Percentiles rank a stretch among this genome's conserved stretches.
Conservation (phyloP, 23 red algal genomes). For the Gracilariopsis chorda region DNA sequence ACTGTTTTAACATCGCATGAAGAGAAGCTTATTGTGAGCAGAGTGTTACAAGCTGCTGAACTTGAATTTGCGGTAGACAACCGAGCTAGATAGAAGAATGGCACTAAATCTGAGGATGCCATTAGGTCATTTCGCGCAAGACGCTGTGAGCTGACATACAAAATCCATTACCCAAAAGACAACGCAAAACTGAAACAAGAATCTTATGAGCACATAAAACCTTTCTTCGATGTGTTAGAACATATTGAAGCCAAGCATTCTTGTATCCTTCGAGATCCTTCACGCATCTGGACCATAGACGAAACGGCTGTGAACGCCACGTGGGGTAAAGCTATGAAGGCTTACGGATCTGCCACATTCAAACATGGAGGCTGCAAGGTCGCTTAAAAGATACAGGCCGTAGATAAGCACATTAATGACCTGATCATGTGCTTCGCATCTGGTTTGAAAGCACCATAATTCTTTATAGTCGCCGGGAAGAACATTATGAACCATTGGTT, state of each 20-base stretch:
- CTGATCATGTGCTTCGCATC: background rate
- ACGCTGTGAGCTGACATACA: background rate
- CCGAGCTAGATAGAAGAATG: background rate
- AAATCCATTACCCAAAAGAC: background rate
- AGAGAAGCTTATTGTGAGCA: background rate
- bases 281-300: conserved; percentile 4
- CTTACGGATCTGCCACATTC: background rate
- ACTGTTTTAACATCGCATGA: background rate
- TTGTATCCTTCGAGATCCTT: background rate
- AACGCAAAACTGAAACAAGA: background rate
- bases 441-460: conserved; percentile 9
- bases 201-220: conserved; percentile 11
- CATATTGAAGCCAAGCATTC: background rate
- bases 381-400: background rate
- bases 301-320: conserved; percentile 22
- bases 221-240: conserved; percentile 11
- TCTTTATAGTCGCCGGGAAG: conserved; percentile 35
- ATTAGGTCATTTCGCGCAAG: background rate
- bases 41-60: background rate
- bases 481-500: background rate
- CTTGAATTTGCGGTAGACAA: background rate
- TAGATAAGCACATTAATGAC: background rate
- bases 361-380: background rate
- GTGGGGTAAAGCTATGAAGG: background rate
- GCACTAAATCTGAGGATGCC: background rate